Conservation (phyloP, 2,329 filamentous ascomycete species). For the Ceratocystis lukuohia region DNA sequence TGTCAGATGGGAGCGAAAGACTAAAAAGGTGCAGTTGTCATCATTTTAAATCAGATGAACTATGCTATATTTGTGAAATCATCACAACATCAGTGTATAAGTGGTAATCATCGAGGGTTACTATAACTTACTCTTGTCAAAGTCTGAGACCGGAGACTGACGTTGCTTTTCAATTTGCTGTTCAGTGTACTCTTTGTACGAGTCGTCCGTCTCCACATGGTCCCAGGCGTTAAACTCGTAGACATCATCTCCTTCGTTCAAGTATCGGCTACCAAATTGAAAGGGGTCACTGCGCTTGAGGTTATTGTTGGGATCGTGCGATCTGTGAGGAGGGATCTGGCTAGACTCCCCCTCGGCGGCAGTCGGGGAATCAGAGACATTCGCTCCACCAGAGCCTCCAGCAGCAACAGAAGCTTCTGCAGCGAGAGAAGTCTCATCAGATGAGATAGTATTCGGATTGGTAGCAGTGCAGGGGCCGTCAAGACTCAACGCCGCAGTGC, state of each 20-base stretch:
- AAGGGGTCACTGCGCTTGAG: slow-evolving; percentile 85
- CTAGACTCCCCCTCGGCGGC: slow-evolving; percentile 6
- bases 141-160: slow-evolving; percentile 75
- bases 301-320: slow-evolving; percentile 58
- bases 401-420: slow-evolving; percentile 4
- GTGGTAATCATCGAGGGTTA: slow-evolving; percentile 12
- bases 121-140: slow-evolving; percentile 59
- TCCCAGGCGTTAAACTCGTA: slow-evolving; percentile 99
- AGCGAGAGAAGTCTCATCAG: not conserved
- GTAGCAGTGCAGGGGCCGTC: not conserved
- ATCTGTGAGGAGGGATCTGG: slow-evolving; percentile 45
- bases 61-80: slow-evolving; percentile 48
- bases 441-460: not conserved
- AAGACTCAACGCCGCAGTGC: slow-evolving; percentile 14
- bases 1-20: slow-evolving; percentile 67
- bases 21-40: slow-evolving; percentile 45
- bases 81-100: slow-evolving; percentile 35
- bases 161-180: slow-evolving; percentile 76
- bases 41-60: slow-evolving; percentile 56
- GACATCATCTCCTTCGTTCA: slow-evolving; percentile 74
- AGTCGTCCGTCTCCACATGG: slow-evolving; percentile 83
- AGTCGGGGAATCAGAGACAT: not conserved
- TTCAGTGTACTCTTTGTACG: slow-evolving; percentile 75
- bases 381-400: slow-evolving; percentile 11
- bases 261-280: slow-evolving; percentile 80